Percentiles rank a stretch among this genome's conserved stretches.
phyloP scores from a whole-genome alignment of 1,284 basidiomycete species.

The Polyporus tsugae region DNA sequence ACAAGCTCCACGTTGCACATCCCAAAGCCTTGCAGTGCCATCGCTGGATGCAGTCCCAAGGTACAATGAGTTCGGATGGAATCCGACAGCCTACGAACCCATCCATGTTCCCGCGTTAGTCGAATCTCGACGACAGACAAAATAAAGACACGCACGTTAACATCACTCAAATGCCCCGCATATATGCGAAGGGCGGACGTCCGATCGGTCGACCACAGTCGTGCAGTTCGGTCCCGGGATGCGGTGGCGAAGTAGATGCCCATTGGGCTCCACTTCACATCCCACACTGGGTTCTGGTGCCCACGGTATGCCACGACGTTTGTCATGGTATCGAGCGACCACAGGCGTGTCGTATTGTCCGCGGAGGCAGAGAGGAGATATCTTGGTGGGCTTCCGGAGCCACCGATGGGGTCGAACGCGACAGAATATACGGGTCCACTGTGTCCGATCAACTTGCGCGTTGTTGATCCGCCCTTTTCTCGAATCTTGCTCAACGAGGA shows the following conservation, averaged over 20 bases:
- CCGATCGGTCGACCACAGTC: conserved; percentile 96
- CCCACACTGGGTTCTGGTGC: conserved; percentile 98
- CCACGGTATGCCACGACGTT: conserved; percentile 96
- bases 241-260: conserved; percentile 99
- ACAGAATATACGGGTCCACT: conserved; percentile 96
- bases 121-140: too few species aligned
- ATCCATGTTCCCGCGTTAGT: conserved; percentile 14
- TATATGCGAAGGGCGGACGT: conserved; percentile 91
- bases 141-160: conserved; percentile 75
- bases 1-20: conserved; percentile 95
- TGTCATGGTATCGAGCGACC: conserved; percentile 95
- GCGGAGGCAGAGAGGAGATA: conserved; percentile 94
- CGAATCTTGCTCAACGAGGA: conserved; percentile 69
- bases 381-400: conserved; percentile 86
- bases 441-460: conserved; percentile 95
- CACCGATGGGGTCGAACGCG: conserved; percentile 91
- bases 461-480: conserved; percentile 83
- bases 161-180: conserved; percentile 96
- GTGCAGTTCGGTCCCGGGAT: conserved; percentile 92
- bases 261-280: conserved; percentile 97
- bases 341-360: conserved; percentile 90
- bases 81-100: conserved; percentile 81
- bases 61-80: conserved; percentile 98
- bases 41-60: conserved; percentile 97
- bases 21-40: conserved; percentile 96